Base-by-base conservation (phyloP, 73 alveolate species). In the Paramecium biaurelia region DNA sequence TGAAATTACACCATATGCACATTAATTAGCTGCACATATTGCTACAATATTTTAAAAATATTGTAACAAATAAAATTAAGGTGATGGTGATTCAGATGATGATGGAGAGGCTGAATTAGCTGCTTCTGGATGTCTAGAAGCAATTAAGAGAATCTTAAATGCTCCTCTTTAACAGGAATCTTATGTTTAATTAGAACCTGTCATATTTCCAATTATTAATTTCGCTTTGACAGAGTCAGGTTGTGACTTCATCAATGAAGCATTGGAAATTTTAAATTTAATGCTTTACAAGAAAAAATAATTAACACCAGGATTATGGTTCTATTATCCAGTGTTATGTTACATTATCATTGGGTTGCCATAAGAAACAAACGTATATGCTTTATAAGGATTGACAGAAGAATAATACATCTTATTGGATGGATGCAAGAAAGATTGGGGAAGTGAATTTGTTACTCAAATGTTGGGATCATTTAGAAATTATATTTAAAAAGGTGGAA, bases 1-100 rank as follows among this genome's bases (percentile, higher is more conserved):
- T 21, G 97, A 96, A 70, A 95, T 96, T 24, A 93, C 89, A 18
- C 99, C 99, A 35, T 96, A 67, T 70, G 99, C 99, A 32, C 86
- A 93, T 18, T 96, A 95, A 41, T 92, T 96, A 7, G 84, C 94
- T 70, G 95, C 86, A 41, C 93, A 95, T 30, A 63, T 96, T 43
- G 92, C 93, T 14, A 82, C 67, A 7, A 57, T 95, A 23, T 96
- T 94, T 92, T 63, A 93, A 72, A 92, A 94, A 92, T 92, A 85
- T 38, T 74, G 85, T 8, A 94, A 87, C 41, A 92, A 67, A 42
- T 93, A 93, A 32, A 96, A 92, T 15, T 96, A 96, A 32, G 98
- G 95, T 35, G 97, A 95, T 34, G 99, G 95, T 24, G 94, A 89
- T 26, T 70, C 85, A 37, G 94, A 89, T 45, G 94, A 89, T 43